Evolutionary conservation across 2,329 filamentous ascomycete genomes (phyloP).

Genomic region (Xylaria sp.): DNA sequence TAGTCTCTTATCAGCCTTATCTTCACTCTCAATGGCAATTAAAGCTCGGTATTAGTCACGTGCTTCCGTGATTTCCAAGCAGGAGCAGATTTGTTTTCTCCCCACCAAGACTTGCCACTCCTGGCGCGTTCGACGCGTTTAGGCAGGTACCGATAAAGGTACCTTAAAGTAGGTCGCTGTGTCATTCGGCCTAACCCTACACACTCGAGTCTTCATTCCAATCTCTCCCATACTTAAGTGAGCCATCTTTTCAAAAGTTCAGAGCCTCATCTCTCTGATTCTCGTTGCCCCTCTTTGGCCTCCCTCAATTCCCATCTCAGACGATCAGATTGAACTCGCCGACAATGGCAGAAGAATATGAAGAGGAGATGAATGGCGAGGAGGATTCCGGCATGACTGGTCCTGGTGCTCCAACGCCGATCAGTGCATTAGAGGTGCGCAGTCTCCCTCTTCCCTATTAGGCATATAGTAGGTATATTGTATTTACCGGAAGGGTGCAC

Average conservation of each 20-base stretch:
- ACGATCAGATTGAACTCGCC: slow-evolving; percentile 35
- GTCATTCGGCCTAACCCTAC: neutral
- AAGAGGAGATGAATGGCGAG: slow-evolving; percentile 73
- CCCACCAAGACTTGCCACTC: slow-evolving; percentile 37
- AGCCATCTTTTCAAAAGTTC: slow-evolving; percentile 10
- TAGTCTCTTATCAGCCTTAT: neutral
- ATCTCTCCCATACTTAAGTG: neutral
- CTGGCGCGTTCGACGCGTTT: slow-evolving; percentile 43
- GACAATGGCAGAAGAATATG: slow-evolving; percentile 68
- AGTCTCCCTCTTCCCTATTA: slow-evolving; percentile 8
- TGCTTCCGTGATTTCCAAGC: slow-evolving; percentile 45
- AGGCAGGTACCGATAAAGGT: slow-evolving; percentile 18
- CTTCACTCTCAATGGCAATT: neutral
- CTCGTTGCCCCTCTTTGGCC: neutral
- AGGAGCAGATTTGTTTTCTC: slow-evolving; percentile 40
- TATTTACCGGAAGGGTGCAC: neutral
- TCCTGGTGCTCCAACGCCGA: slow-evolving; percentile 92
- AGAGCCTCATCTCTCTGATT: neutral
- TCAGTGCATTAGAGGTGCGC: slow-evolving; percentile 84
- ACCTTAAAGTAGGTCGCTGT: neutral
- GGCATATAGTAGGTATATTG: neutral
- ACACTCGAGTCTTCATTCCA: neutral
- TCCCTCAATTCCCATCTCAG: neutral
- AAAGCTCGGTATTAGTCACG: slow-evolving; percentile 39
- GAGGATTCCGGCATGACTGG: slow-evolving; percentile 81